These are phyloP conservation scores for Stylosanthes scabra DNA, from an alignment of 331 rosid genomes.

Conservation along the genomic window DNA sequence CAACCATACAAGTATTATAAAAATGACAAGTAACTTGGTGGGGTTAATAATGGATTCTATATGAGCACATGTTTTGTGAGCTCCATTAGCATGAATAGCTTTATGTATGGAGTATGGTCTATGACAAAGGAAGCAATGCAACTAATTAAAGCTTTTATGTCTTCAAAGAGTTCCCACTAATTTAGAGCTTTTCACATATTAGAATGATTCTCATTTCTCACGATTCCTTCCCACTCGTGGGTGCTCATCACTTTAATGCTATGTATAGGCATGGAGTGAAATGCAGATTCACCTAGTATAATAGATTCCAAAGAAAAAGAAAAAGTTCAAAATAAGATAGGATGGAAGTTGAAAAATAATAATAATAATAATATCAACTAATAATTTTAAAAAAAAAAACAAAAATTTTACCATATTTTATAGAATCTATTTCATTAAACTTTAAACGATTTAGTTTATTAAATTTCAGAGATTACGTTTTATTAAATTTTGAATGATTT, in stretches of 20 bases:
- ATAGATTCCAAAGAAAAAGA: too few relatives aligned
- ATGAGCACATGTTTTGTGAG: background rate
- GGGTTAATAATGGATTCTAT: slow-evolving; percentile 21
- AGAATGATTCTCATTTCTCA: slow-evolving; percentile 29
- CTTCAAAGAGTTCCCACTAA: slow-evolving; percentile 31
- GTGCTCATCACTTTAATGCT: background rate
- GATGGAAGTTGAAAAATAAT: too few relatives aligned
- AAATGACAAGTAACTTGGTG: slow-evolving; percentile 31
- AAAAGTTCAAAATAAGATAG: too few relatives aligned
- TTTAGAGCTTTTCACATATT: background rate
- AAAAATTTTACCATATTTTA: too few relatives aligned
- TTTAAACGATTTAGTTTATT: too few relatives aligned
- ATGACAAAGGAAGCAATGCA: slow-evolving; percentile 20
- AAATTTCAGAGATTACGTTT: too few relatives aligned
- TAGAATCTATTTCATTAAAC: too few relatives aligned
- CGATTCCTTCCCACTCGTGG: slow-evolving; percentile 11
- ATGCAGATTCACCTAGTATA: background rate
- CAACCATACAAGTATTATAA: background rate
- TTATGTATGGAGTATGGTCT: background rate
- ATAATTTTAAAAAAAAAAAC: too few relatives aligned
- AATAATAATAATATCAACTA: too few relatives aligned
- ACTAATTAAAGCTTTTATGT: background rate
- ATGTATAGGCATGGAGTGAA: slow-evolving; percentile 22
- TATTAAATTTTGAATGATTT: too few relatives aligned
- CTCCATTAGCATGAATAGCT: background rate